Evolutionary conservation across 2,329 filamentous ascomycete genomes (phyloP).

Genomic region (Fusarium algeriense): DNA sequence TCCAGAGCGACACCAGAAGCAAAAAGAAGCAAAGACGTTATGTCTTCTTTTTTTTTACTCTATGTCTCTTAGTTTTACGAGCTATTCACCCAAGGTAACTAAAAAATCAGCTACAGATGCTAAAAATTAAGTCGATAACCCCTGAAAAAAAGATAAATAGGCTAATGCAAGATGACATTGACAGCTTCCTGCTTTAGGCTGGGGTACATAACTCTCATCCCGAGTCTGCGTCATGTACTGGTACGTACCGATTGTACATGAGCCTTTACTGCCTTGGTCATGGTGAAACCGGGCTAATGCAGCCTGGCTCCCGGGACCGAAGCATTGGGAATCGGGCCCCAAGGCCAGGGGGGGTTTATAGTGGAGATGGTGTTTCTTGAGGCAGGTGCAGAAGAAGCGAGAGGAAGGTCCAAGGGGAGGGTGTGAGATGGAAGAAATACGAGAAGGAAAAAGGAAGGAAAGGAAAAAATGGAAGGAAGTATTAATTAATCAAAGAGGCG

Average conservation of each 20-base stretch:
- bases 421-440: slow-evolving; percentile 1
- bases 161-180: slow-evolving; percentile 46
- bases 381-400: slow-evolving; percentile 13
- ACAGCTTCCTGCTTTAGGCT: slow-evolving; percentile 40
- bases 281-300: slow-evolving; percentile 45
- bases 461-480: slow-evolving; percentile 4
- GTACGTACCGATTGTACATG: slow-evolving; percentile 23
- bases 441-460: slow-evolving; percentile 12
- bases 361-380: slow-evolving; percentile 18
- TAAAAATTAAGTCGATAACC: background rate
- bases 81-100: background rate
- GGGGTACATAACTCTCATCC: slow-evolving; percentile 23
- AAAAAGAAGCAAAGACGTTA: slow-evolving; percentile 7
- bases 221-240: slow-evolving; percentile 18
- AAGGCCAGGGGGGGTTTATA: slow-evolving; percentile 10
- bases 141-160: slow-evolving; percentile 20
- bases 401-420: slow-evolving; percentile 4
- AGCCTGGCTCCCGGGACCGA: slow-evolving; percentile 44
- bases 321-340: slow-evolving; percentile 41
- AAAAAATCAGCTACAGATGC: background rate
- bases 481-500: slow-evolving; percentile 26
- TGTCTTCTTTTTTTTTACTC: background rate
- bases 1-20: slow-evolving; percentile 38
- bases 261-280: slow-evolving; percentile 5
- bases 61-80: background rate